A percentile compares a stretch with the other conserved stretches of the same genome.
These are phyloP conservation scores for Pseudopediastrum boryanum DNA, from an alignment of 139 green algal genomes.

Conservation along the genomic window DNA sequence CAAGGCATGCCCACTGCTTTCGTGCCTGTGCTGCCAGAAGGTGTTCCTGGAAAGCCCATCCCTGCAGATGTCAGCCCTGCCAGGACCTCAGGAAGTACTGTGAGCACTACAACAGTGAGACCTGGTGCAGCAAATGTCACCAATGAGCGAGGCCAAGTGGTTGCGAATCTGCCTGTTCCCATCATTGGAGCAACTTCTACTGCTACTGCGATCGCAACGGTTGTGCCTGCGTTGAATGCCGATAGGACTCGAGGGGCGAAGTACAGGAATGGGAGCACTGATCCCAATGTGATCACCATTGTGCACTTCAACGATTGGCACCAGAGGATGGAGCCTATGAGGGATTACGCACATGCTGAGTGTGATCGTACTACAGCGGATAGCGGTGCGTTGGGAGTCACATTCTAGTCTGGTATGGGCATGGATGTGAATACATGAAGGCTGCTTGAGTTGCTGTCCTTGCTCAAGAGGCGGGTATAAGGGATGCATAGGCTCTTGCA, in stretches of 20 bases:
- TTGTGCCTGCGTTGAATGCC: neutral
- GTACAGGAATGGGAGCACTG: neutral
- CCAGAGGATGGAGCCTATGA: conserved; percentile 22
- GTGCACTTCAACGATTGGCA: conserved; percentile 54
- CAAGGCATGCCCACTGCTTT: no score
- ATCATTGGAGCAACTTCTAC: neutral
- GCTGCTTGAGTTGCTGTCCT: no score
- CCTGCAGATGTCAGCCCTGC: neutral
- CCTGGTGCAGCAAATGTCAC: conserved; percentile 1
- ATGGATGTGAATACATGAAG: no score
- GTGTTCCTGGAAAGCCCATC: neutral
- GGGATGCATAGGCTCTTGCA: no score
- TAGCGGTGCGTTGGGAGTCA: no score
- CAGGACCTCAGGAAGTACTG: neutral
- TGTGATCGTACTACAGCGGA: neutral
- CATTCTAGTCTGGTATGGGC: no score
- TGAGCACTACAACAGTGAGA: neutral
- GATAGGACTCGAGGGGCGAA: neutral
- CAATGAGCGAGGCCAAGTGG: neutral
- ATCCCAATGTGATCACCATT: conserved; percentile 25
- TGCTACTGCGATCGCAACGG: neutral
- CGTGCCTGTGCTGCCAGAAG: no score
- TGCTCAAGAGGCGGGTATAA: no score
- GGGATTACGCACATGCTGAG: neutral
- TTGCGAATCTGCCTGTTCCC: neutral